Percentiles rank a stretch among this genome's conserved stretches.
These are phyloP conservation scores for Panaeolus papilionaceus DNA, from an alignment of 768 basidiomycete species.

Conservation along the genomic window DNA sequence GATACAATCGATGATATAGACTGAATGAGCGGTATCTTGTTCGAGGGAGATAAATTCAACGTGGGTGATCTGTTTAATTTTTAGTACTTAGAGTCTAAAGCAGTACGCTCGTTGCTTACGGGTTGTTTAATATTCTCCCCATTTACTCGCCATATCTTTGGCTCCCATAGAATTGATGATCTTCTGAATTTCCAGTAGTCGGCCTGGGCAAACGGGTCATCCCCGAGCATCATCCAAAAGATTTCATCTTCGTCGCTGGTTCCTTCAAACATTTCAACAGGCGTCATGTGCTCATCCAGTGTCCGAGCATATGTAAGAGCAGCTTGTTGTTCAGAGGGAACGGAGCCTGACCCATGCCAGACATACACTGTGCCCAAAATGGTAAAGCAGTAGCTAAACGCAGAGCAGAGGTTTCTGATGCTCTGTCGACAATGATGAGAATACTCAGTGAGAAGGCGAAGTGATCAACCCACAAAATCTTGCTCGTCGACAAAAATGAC, in stretches of 20 bases:
- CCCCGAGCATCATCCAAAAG: conserved; percentile 89
- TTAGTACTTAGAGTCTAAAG: conserved; percentile 12
- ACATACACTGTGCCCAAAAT: conserved; percentile 76
- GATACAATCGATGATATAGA: conserved; percentile 75
- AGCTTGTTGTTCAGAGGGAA: conserved; percentile 60
- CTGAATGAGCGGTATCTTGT: conserved; percentile 44
- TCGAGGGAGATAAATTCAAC: conserved; percentile 52
- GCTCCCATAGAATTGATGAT: conserved; percentile 42
- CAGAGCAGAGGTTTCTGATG: conserved; percentile 78
- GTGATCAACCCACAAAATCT: conserved; percentile 58
- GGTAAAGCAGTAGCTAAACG: conserved; percentile 81
- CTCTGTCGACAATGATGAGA: conserved; percentile 39
- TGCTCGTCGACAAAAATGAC: conserved; percentile 72
- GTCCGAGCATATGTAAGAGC: conserved; percentile 65
- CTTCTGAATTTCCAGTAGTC: conserved; percentile 85
- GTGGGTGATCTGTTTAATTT: conserved; percentile 47
- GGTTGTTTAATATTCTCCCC: conserved; percentile 35
- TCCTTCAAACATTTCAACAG: conserved; percentile 70
- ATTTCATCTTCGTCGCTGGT: conserved; percentile 73
- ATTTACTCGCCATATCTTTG: conserved; percentile 69
- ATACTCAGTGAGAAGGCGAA: conserved; percentile 9
- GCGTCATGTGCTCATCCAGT: conserved; percentile 45
- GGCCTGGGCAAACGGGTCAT: conserved; percentile 75
- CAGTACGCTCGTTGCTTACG: conserved; percentile 41
- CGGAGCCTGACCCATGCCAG: conserved; percentile 83